phyloP scores from a whole-genome alignment of 495 filamentous ascomycete genomes.

The Lophiotrema nucula region DNA sequence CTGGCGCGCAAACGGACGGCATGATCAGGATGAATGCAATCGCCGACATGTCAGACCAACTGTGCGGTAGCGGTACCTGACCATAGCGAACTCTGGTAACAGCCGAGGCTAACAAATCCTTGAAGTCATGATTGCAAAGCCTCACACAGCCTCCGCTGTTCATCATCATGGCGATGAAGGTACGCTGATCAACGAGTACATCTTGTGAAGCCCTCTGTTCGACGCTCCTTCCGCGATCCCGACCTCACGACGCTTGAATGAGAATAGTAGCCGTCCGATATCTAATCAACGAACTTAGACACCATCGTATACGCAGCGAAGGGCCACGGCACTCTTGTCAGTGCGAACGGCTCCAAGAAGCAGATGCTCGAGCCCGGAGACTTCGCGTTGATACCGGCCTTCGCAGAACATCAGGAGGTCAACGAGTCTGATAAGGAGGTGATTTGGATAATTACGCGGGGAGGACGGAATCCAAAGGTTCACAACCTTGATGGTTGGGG shows the following conservation, averaged over 20 bases:
- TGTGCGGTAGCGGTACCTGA: conserved; percentile 45
- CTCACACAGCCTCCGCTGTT: conserved; percentile 51
- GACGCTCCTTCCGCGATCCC: too few relatives aligned
- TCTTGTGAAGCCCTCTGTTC: too few relatives aligned
- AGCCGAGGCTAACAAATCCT: conserved; percentile 24
- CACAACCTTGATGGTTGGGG: conserved; percentile 61
- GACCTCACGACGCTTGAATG: too few relatives aligned
- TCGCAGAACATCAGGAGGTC: conserved; percentile 64
- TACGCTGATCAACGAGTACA: conserved; percentile 7
- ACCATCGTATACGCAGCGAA: conserved; percentile 54
- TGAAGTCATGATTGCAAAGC: conserved; percentile 55
- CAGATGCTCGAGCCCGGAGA: conserved; percentile 58
- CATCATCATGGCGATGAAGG: conserved; percentile 55
- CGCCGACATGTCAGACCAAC: conserved; percentile 55
- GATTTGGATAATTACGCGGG: conserved; percentile 60
- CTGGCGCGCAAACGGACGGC: conserved; percentile 49
- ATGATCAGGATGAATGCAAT: conserved; percentile 59
- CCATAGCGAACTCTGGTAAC: neutral
- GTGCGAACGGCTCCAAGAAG: conserved; percentile 47
- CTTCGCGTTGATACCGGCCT: conserved; percentile 64
- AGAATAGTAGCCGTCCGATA: too few relatives aligned
- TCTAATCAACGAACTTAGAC: conserved; percentile 36
- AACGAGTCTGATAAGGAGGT: conserved; percentile 61
- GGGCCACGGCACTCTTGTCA: conserved; percentile 51
- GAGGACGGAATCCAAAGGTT: conserved; percentile 56